Evolutionary conservation across 768 basidiomycete species (phyloP).

Genomic region (Leucogyrophana mollusca): DNA sequence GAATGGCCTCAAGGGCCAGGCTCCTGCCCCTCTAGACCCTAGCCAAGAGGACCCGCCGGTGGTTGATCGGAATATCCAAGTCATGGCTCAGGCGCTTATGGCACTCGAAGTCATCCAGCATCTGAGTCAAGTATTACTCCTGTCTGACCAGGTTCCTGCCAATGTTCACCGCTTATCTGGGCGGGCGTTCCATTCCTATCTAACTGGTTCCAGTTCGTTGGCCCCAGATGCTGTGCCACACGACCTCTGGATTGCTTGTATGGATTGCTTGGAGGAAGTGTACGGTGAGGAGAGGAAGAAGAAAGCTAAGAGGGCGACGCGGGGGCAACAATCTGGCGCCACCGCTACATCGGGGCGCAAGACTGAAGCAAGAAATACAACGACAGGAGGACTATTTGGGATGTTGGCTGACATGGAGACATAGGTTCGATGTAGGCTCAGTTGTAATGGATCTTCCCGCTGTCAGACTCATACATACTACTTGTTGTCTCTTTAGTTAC

Average conservation of each 20-base stretch:
- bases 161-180: slow-evolving; percentile 58
- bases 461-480: no score
- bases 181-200: slow-evolving; percentile 49
- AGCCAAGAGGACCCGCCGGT: slow-evolving; percentile 27
- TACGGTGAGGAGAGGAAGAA: slow-evolving; percentile 49
- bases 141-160: slow-evolving; percentile 46
- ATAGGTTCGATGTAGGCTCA: slow-evolving; percentile 16
- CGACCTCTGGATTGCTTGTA: slow-evolving; percentile 46
- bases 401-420: slow-evolving; percentile 40
- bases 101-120: slow-evolving; percentile 60
- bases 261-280: slow-evolving; percentile 43
- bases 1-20: slow-evolving; percentile 14
- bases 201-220: slow-evolving; percentile 34
- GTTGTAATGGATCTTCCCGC: no score
- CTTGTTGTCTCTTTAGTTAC: no score
- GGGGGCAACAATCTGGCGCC: slow-evolving; percentile 4
- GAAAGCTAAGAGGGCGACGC: slow-evolving; percentile 39
- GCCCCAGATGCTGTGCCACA: slow-evolving; percentile 24
- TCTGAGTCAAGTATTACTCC: slow-evolving; percentile 59
- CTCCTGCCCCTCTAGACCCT: slow-evolving; percentile 12
- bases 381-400: slow-evolving; percentile 34
- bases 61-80: slow-evolving; percentile 62
- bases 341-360: slow-evolving; percentile 11
- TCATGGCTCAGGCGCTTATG: slow-evolving; percentile 61
- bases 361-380: slow-evolving; percentile 22